Percentiles rank a stretch among this genome's conserved stretches.
phyloP scores from a whole-genome alignment of 2,329 filamentous ascomycete genomes.

The Thelonectria rubi region DNA sequence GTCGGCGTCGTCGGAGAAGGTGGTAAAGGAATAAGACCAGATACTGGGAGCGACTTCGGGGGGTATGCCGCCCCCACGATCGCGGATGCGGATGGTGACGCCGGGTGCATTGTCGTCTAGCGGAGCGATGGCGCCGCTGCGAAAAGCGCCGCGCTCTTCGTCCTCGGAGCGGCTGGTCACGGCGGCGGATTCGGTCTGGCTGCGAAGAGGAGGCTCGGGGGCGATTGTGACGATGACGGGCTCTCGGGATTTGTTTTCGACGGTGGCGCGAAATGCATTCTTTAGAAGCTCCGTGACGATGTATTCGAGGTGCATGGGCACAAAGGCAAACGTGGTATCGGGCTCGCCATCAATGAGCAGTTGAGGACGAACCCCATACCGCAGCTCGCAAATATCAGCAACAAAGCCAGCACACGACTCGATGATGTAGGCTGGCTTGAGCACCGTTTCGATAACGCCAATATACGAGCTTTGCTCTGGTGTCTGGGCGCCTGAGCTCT shows the following conservation, averaged over 20 bases:
- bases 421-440: slow-evolving; percentile 83
- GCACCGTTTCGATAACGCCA: slow-evolving; percentile 91
- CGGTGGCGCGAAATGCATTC: slow-evolving; percentile 93
- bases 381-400: slow-evolving; percentile 94
- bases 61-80: slow-evolving; percentile 92
- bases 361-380: slow-evolving; percentile 87
- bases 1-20: slow-evolving; percentile 73
- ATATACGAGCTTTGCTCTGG: slow-evolving; percentile 75
- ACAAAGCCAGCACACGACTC: slow-evolving; percentile 89
- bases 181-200: slow-evolving; percentile 36
- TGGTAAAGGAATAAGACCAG: slow-evolving; percentile 98
- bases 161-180: slow-evolving; percentile 27
- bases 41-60: slow-evolving; percentile 86
- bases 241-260: slow-evolving; percentile 83
- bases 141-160: slow-evolving; percentile 52
- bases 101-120: slow-evolving; percentile 76
- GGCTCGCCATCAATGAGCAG: slow-evolving; percentile 86
- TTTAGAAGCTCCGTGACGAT: slow-evolving; percentile 97
- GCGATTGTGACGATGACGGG: slow-evolving; percentile 94
- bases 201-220: slow-evolving; percentile 62
- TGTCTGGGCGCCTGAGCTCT: slow-evolving; percentile 61
- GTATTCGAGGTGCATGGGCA: slow-evolving; percentile 96
- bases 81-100: slow-evolving; percentile 93
- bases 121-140: slow-evolving; percentile 61
- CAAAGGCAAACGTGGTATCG: slow-evolving; percentile 88